Base-by-base conservation (phyloP, 441 rosid genomes). In the Populus hybrid region DNA sequence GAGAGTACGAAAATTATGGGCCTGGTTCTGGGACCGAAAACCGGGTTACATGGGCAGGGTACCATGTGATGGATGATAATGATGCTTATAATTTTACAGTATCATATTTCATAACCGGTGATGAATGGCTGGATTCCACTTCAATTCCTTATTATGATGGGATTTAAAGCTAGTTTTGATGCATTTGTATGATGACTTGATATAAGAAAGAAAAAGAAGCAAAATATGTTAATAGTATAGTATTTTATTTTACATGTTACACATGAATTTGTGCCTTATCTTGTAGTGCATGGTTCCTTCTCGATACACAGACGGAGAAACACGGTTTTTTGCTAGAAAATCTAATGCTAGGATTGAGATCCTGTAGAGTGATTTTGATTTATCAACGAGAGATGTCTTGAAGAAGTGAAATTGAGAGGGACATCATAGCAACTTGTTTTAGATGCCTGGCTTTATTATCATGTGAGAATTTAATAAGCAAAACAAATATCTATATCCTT, bases 121-220 rank as follows among this genome's bases (percentile, higher is more conserved):
- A 89, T 74, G 89, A 85, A 81, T 94, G 97, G 98, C 75, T 94
- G 24, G 92, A 78, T 3, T 90, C 94, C 74, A 92, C 94, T 78
- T 82, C 90, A 32, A 81, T 89, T 40, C 93, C 95, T 30, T 89
- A 90, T 21, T 88, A 88, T 57, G 82, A 85, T 76, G 86, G 88
- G 28, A 84, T 87, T 75, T 85, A 64, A 77, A 42, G 6, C 34
- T 35, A 32, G 30, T 64, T 32, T 14, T 14, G 50, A 38, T 16
- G n/a, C 6, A 53, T 18, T 32, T 59, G 14, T 46, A 14, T 46
- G 57, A 46, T 46, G 57, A 46, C 20, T 46, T 46, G 20, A 46
- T 46, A 38, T 12, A 46, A 4, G 16, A 46, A 46, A 42, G 14
- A 42, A 42, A 46, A 14, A 14, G 20, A 4, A 50, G 59, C 3